Evolutionary conservation across 192 early-diverging fungal genomes (phyloP).

Genomic region (Rhizoclosmatium globosum): DNA sequence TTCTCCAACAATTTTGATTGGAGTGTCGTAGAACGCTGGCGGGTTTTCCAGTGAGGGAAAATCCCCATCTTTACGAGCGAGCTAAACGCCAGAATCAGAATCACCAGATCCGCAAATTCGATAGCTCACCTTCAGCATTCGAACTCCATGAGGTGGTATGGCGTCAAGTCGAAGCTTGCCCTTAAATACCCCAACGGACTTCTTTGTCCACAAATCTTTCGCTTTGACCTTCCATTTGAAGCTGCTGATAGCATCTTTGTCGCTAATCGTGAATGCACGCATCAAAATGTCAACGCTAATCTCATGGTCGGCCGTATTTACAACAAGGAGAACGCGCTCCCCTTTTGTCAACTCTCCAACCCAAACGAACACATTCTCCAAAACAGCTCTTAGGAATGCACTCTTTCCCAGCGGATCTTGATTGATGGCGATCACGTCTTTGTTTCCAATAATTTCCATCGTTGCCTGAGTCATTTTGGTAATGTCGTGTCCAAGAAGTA

Average conservation of each 20-base stretch:
- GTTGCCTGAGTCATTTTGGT: constrained; percentile 21
- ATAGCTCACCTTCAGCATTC: not conserved
- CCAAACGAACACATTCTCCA: constrained; percentile 38
- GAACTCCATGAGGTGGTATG: constrained; percentile 1
- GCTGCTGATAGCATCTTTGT: constrained; percentile 25
- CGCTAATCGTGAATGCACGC: not conserved
- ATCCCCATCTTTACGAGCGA: not conserved
- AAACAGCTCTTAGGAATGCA: constrained; percentile 24
- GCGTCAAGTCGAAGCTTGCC: not conserved
- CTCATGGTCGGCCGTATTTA: constrained; percentile 25
- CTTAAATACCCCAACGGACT: constrained; percentile 38
- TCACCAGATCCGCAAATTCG: not conserved
- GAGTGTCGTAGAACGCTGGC: not conserved
- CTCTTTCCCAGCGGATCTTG: constrained; percentile 62
- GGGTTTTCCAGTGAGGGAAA: not conserved
- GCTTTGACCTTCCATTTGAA: constrained; percentile 19
- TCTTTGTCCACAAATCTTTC: constrained; percentile 40
- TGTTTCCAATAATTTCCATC: constrained; percentile 48
- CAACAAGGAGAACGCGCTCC: constrained; percentile 30
- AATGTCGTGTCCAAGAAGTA: constrained; percentile 66
- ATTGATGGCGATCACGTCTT: constrained; percentile 64
- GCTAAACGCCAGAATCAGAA: not conserved
- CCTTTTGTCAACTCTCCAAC: constrained; percentile 33
- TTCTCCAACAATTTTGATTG: not conserved
- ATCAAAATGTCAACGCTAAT: constrained; percentile 36